phyloP scores from a whole-genome alignment of 306 rosid genomes.

The Corylus heterophylla region DNA sequence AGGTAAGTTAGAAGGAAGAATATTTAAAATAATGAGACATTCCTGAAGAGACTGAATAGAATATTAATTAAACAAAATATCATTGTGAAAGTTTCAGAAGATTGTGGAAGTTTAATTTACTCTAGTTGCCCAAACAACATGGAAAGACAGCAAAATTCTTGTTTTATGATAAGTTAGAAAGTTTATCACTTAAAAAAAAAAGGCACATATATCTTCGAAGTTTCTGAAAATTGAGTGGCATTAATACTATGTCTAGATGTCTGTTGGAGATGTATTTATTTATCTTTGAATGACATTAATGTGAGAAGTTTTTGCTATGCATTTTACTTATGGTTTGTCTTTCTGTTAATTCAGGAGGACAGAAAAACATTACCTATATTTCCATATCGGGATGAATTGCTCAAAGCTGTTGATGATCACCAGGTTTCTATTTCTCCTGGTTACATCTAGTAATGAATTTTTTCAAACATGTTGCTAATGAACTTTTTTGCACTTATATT shows the following conservation, averaged over 20 bases:
- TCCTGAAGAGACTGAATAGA: neutral
- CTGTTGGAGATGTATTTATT: neutral
- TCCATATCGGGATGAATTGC: slow-evolving; percentile 72
- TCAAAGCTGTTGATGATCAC: slow-evolving; percentile 71
- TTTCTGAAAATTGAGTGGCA: slow-evolving; percentile 1
- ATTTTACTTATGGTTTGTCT: slow-evolving; percentile 20
- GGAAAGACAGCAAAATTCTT: neutral
- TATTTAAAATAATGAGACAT: slow-evolving; percentile 3
- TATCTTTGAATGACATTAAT: slow-evolving; percentile 20
- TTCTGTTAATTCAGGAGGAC: slow-evolving; percentile 57
- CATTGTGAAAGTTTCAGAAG: neutral
- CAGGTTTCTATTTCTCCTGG: slow-evolving; percentile 49
- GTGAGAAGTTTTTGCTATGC: neutral
- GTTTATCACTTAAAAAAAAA: neutral
- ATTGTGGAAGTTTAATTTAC: neutral
- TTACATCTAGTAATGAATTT: neutral
- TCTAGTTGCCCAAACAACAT: neutral
- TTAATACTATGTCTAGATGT: neutral
- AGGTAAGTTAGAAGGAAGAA: slow-evolving; percentile 7
- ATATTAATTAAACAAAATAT: neutral
- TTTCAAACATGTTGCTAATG: neutral
- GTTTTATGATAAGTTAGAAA: slow-evolving; percentile 11
- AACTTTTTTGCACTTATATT: neutral
- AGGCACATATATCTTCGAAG: neutral
- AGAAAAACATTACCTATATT: slow-evolving; percentile 81